These are phyloP conservation scores for Neurospora sp. DNA, from an alignment of 495 filamentous ascomycete species.

Conservation along the genomic window DNA sequence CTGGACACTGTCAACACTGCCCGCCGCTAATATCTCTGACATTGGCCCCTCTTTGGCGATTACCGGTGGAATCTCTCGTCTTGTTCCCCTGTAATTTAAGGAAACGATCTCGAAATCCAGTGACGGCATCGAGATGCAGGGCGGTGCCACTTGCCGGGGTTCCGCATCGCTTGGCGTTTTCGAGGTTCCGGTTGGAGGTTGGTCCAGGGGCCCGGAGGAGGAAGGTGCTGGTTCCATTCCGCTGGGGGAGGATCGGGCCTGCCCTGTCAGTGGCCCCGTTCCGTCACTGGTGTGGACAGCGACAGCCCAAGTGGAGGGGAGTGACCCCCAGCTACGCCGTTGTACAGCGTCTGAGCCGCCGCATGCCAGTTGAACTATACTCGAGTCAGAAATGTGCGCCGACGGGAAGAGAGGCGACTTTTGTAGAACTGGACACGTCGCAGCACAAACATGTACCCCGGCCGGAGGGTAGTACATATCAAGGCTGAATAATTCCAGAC, in stretches of 20 bases:
- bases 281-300: not conserved
- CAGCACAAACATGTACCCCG: not conserved
- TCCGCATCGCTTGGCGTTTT: not conserved
- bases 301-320: not conserved
- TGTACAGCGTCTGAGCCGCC: not conserved
- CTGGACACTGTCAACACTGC: not conserved
- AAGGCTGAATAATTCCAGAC: not conserved
- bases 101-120: not conserved
- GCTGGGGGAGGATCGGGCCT: not conserved
- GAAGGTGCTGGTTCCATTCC: not conserved
- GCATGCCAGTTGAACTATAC: not conserved
- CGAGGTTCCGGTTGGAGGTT: not conserved
- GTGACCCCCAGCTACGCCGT: not conserved
- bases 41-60: not conserved
- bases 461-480: not conserved
- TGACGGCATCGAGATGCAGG: not conserved
- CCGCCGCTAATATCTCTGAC: not conserved
- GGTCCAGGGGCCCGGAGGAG: not conserved
- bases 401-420: not conserved
- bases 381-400: not conserved
- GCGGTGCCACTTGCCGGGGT: not conserved
- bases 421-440: not conserved
- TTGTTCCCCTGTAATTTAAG: not conserved
- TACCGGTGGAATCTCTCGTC: not conserved
- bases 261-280: not conserved